A percentile compares a stretch with the other conserved stretches of the same genome.
phyloP scores from a whole-genome alignment of 129 eudicot genomes.

The Pseudognaphalium luteoalbum region DNA sequence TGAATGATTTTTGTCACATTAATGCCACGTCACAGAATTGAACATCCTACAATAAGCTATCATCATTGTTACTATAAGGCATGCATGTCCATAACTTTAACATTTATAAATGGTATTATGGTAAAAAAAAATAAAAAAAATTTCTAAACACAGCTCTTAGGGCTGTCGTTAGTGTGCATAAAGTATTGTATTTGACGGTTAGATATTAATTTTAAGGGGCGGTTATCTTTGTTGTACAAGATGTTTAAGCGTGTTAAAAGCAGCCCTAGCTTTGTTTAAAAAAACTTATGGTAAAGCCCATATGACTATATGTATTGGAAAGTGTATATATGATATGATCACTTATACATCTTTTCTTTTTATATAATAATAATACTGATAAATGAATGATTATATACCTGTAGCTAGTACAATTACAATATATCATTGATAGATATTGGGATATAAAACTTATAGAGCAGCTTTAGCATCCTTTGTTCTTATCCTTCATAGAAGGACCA shows the following conservation, averaged over 20 bases:
- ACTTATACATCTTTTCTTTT: neutral
- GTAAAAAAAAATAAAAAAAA: too few relatives aligned
- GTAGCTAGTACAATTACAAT: neutral
- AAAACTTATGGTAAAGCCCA: too few relatives aligned
- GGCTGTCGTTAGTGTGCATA: too few relatives aligned
- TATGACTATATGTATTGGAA: neutral
- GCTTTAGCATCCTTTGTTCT: slow-evolving; percentile 14
- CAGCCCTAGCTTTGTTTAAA: too few relatives aligned
- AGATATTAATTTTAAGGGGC: too few relatives aligned
- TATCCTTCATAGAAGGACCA: slow-evolving; percentile 1
- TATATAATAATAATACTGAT: neutral
- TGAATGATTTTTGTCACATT: neutral
- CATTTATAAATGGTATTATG: neutral
- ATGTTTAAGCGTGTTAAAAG: too few relatives aligned
- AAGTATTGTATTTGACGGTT: too few relatives aligned
- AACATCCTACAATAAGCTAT: neutral
- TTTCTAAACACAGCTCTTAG: too few relatives aligned
- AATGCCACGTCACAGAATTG: neutral
- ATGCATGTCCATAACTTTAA: neutral
- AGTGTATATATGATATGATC: neutral
- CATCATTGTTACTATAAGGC: too few relatives aligned
- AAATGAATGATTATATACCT: neutral
- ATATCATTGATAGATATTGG: slow-evolving; percentile 22
- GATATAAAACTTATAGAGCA: slow-evolving; percentile 19
- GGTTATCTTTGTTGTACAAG: too few relatives aligned